Evolutionary conservation across 1,284 basidiomycete genomes (phyloP), one percentile per base, ranked within the genome.

Genomic region (Ceratobasidium theobromae): DNA sequence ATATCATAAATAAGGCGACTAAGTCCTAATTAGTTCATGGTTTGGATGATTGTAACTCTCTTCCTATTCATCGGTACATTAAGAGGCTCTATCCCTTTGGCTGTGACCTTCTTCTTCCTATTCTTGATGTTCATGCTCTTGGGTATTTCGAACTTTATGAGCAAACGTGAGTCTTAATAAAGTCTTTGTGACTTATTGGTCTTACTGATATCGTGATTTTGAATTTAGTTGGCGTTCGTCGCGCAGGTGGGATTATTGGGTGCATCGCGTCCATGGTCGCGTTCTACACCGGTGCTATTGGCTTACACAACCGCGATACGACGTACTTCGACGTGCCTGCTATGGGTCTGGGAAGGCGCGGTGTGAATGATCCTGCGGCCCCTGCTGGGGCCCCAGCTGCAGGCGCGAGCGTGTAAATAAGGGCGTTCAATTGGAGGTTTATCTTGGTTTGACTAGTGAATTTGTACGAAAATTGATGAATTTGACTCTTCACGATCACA

Each of bases 191-290:
- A 30, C 45, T 38, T 12, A 18, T 14, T 30, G 18, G 4, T 32
- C 12, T 3, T 45, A 21, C 54, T 57, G 53, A 53, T 41, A 49
- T 41, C 18, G 25, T 40, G 5, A 18, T 14, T 23, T 12, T 18
- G 5, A 0, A 1, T 45, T 16, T 16, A 65, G 67, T 65, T 4
- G 64, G 55, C 11, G 53, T 75, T 11, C 65, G 53, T 73, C 87
- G 84, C 72, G 89, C 87, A 1, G 93, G 91, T 52, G 93, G 93
- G 60, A 84, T 76, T 1, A 75, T 92, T 33, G 93, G 93, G 30
- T 80, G 87, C 65, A 69, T 86, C 62, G 87, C 88, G 18, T 86
- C 86, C 0, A 74, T 83, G 69, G 74, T 88, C 71, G 89, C 87
- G n/a, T 90, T 83, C 78, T 89, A 89, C 73, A 79, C 81, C 54